Base-by-base conservation (phyloP, 768 basidiomycete species). In the Suillus spraguei region DNA sequence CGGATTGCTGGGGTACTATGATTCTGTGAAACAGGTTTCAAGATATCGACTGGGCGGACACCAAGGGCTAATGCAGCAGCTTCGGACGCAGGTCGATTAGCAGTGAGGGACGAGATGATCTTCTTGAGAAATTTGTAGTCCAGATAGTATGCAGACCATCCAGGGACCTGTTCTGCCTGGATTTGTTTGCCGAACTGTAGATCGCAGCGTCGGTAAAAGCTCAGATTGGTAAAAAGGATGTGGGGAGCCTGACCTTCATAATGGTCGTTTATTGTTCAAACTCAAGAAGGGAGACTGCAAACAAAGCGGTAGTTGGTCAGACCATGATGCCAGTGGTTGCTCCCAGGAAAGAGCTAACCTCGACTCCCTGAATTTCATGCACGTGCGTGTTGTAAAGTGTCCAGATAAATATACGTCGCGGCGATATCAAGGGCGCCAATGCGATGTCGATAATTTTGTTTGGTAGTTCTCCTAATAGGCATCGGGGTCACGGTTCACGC, bases 91-190 rank as follows among this genome's bases (percentile, higher is more conserved):
- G 95, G 94, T 63, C 93, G 87, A 75, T 95, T 92, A 36, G 92
- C 90, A 59, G 89, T 88, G 65, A 98, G 86, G 16, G 96, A 97
- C 65, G 96, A 97, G 71, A 99, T 95, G 71, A 99, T 98, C 85
- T 99, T 95, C 81, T 97, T 97, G 74, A 97, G 84, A 70, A 91
- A 91, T 82, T 99, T 99, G 86, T 99, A 99, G 80, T 99, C 96
- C 64, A 98, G 87, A 79, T 99, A 99, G 81, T 93, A 94, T 49
- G 82, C 75, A 35, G 93, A 94, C 97, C 97, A 99, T 80, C 96
- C 97, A 59, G 97, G 95, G 61, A 98, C 89, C 81, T 97, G 95
- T 75, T 97, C 92, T 36, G 91, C 87, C 77, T 95, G 95, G 66
- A 99, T 95, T 65, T 94, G 91, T 82, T 99, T 99, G 70, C 97